phyloP scores from a whole-genome alignment of 305 asterid genomes.

The Fraxinus ornus region DNA sequence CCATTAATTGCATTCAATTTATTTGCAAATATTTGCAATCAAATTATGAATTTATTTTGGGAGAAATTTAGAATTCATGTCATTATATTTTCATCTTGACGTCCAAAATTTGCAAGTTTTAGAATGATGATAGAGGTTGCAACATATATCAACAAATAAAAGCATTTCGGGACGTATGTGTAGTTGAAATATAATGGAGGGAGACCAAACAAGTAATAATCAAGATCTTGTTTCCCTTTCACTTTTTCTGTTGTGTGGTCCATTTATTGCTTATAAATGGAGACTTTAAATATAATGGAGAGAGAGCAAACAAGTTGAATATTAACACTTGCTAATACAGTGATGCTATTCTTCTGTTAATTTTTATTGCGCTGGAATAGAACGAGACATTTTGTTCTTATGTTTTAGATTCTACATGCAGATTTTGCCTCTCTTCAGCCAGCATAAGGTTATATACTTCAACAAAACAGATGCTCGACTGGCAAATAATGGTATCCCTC shows the following conservation, averaged over 20 bases:
- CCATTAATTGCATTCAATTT: not conserved
- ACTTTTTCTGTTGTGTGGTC: not conserved
- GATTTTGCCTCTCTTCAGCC: slow-evolving; percentile 82
- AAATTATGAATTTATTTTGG: not conserved
- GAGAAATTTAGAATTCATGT: not conserved
- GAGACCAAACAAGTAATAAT: not conserved
- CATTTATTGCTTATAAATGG: not conserved
- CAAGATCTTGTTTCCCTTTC: not conserved
- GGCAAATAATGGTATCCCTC: slow-evolving; percentile 84
- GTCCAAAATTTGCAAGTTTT: not conserved
- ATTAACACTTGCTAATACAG: not conserved
- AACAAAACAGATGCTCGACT: slow-evolving; percentile 89
- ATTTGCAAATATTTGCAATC: not conserved
- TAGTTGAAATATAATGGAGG: not conserved
- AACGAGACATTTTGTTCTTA: slow-evolving; percentile 15
- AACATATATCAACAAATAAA: not conserved
- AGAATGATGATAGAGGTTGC: not conserved
- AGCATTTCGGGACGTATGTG: not conserved
- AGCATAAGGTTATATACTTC: slow-evolving; percentile 87
- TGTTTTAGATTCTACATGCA: slow-evolving; percentile 38
- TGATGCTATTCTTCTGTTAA: not conserved
- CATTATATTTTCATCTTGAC: not conserved
- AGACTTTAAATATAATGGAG: too few species aligned
- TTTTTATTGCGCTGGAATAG: slow-evolving; percentile 4
- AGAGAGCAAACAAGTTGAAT: too few species aligned